Conservation (phyloP, 176 grass and related monocot species). For the Oryza nivara region DNA sequence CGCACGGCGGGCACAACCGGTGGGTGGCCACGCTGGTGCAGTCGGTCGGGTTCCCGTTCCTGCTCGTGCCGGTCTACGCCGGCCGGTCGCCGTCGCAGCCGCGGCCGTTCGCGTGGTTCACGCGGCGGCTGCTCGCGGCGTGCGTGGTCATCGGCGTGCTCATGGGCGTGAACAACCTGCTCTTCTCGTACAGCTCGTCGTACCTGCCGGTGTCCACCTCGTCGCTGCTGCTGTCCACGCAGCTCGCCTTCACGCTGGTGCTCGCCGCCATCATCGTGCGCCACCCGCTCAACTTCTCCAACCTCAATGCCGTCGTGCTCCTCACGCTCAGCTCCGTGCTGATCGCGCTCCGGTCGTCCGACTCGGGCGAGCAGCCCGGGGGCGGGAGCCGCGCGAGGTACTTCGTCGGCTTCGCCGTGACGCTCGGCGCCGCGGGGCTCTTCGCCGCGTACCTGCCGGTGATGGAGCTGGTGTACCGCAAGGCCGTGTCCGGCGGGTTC, state of each 20-base stretch:
- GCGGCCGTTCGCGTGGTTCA: slow-evolving; percentile 58
- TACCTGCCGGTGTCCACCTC: slow-evolving; percentile 94
- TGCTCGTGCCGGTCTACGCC: slow-evolving; percentile 68
- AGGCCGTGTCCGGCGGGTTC: slow-evolving; percentile 56
- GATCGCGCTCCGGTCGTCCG: slow-evolving; percentile 60
- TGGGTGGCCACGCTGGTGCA: slow-evolving; percentile 95
- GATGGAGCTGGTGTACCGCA: slow-evolving; percentile 79
- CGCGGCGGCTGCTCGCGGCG: slow-evolving; percentile 46
- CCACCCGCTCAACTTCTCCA: slow-evolving; percentile 78
- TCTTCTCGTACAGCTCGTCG: slow-evolving; percentile 77
- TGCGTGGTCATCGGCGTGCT: slow-evolving; percentile 76
- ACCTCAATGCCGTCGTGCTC: slow-evolving; percentile 88
- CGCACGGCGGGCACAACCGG: slow-evolving; percentile 67
- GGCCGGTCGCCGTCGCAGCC: slow-evolving; percentile 35
- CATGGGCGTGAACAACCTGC: slow-evolving; percentile 92
- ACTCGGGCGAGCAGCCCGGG: slow-evolving; percentile 50
- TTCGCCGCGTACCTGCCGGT: slow-evolving; percentile 87
- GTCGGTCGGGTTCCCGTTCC: slow-evolving; percentile 81
- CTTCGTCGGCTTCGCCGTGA: slow-evolving; percentile 67
- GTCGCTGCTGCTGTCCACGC: slow-evolving; percentile 87
- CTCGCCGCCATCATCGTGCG: slow-evolving; percentile 80
- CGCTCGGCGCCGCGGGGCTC: slow-evolving; percentile 78
- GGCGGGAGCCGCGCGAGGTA: slow-evolving; percentile 56
- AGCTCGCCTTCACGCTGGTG: slow-evolving; percentile 84
- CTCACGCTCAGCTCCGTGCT: slow-evolving; percentile 82